Percentiles rank a stretch among this genome's conserved stretches.
These are phyloP conservation scores for Penicillium diatomitis DNA, from an alignment of 495 filamentous ascomycete species.

Conservation along the genomic window DNA sequence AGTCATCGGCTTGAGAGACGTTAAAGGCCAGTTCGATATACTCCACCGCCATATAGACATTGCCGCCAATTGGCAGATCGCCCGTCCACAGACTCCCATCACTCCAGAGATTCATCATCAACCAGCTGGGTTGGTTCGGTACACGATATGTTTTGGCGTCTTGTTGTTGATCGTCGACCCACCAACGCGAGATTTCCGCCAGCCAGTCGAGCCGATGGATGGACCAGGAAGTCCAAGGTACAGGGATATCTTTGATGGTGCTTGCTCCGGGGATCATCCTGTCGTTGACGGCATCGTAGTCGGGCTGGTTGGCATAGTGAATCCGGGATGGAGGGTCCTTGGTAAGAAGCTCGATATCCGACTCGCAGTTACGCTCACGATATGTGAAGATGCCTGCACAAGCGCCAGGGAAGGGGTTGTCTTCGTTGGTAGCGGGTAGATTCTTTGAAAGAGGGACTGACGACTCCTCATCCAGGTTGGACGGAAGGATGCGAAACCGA, in stretches of 20 bases:
- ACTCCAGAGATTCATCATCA: conserved; percentile 70
- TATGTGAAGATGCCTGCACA: conserved; percentile 69
- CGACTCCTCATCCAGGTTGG: conserved; percentile 5
- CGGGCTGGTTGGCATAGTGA: conserved; percentile 71
- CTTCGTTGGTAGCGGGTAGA: not conserved
- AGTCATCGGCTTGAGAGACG: conserved; percentile 14
- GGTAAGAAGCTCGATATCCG: conserved; percentile 70
- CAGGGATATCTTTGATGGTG: conserved; percentile 21
- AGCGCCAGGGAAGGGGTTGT: conserved; percentile 33
- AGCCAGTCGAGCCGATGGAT: conserved; percentile 68
- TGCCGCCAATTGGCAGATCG: conserved; percentile 51
- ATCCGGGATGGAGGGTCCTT: conserved; percentile 43
- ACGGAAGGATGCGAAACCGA: conserved; percentile 32
- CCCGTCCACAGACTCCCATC: conserved; percentile 67
- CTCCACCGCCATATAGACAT: conserved; percentile 59
- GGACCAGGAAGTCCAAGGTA: conserved; percentile 58
- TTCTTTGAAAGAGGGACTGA: conserved; percentile 2
- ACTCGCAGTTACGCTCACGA: conserved; percentile 53
- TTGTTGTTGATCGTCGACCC: conserved; percentile 47
- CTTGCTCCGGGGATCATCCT: conserved; percentile 28
- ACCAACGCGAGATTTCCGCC: conserved; percentile 53
- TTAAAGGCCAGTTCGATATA: conserved; percentile 72
- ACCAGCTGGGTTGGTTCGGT: conserved; percentile 46
- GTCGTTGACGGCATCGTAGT: conserved; percentile 30
- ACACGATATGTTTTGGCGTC: conserved; percentile 53